A percentile compares a stretch with the other conserved stretches of the same genome.
Evolutionary conservation across 495 filamentous ascomycete species (phyloP).

Genomic region (Pseudomonodictys pantanalensis): DNA sequence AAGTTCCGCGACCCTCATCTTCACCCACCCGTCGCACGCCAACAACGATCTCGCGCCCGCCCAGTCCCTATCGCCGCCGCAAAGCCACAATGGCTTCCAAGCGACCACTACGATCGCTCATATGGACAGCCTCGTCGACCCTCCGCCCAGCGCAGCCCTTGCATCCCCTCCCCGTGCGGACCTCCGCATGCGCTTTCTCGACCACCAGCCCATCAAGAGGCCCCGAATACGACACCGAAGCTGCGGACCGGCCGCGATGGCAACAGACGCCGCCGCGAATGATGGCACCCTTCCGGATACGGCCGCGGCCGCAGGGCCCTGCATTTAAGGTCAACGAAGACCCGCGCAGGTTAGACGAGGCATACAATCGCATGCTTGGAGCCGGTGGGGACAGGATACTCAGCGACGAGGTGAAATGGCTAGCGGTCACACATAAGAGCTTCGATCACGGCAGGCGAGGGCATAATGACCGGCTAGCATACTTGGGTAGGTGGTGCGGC

Average conservation of each 20-base stretch:
- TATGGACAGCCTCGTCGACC: slow-evolving; percentile 4
- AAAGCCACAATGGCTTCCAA: slow-evolving; percentile 27
- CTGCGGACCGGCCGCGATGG: slow-evolving; percentile 65
- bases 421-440: slow-evolving; percentile 96
- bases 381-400: slow-evolving; percentile 65
- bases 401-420: slow-evolving; percentile 90
- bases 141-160: slow-evolving; percentile 2
- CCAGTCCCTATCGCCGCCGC: background rate
- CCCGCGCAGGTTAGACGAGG: slow-evolving; percentile 65
- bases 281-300: slow-evolving; percentile 61
- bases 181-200: slow-evolving; percentile 28
- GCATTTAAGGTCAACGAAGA: slow-evolving; percentile 70
- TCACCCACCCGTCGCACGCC: background rate
- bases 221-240: slow-evolving; percentile 39
- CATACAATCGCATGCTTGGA: slow-evolving; percentile 72
- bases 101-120: slow-evolving; percentile 19
- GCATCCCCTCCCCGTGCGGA: slow-evolving; percentile 2
- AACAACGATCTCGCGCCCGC: background rate
- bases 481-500: slow-evolving; percentile 62
- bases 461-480: slow-evolving; percentile 91
- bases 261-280: slow-evolving; percentile 73
- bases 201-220: slow-evolving; percentile 17
- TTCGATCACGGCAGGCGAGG: slow-evolving; percentile 93
- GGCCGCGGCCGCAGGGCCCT: slow-evolving; percentile 42
- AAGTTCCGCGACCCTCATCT: background rate